Conservation (phyloP, 2,329 filamentous ascomycete genomes). For the Cordyceps fumosorosea region DNA sequence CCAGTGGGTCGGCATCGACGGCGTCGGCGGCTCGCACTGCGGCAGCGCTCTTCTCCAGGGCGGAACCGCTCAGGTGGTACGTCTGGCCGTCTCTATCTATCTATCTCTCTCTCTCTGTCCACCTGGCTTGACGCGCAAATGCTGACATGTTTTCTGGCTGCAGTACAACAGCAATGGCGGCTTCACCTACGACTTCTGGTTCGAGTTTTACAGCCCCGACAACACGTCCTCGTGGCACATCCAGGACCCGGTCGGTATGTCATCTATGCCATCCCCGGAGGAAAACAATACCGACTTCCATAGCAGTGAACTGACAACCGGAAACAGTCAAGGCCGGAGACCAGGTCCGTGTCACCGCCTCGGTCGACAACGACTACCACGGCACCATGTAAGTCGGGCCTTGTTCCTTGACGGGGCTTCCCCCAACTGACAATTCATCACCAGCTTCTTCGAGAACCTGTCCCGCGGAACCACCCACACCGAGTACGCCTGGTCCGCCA, state of each 20-base stretch:
- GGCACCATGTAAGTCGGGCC: neutral
- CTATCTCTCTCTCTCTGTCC: neutral
- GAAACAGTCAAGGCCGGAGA: neutral
- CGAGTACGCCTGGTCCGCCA: neutral
- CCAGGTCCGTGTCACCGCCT: neutral
- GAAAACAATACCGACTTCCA: too few relatives aligned
- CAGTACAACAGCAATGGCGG: neutral
- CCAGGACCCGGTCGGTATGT: neutral
- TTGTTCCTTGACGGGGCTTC: neutral
- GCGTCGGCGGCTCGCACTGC: neutral
- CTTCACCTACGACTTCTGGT: slow-evolving; percentile 1
- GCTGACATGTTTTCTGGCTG: neutral
- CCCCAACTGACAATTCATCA: neutral
- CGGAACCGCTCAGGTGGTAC: neutral
- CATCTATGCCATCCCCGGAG: too few relatives aligned
- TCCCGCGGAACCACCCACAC: neutral
- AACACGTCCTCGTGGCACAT: neutral
- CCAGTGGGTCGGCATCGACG: neutral
- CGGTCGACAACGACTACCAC: neutral
- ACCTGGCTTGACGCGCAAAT: neutral
- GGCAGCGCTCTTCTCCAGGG: neutral
- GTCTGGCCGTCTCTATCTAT: too few relatives aligned
- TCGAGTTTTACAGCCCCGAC: neutral
- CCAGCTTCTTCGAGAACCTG: neutral
- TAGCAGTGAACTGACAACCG: neutral